Base-by-base conservation (phyloP, 805 yeast species). In the Schwanniomyces yamadae region DNA sequence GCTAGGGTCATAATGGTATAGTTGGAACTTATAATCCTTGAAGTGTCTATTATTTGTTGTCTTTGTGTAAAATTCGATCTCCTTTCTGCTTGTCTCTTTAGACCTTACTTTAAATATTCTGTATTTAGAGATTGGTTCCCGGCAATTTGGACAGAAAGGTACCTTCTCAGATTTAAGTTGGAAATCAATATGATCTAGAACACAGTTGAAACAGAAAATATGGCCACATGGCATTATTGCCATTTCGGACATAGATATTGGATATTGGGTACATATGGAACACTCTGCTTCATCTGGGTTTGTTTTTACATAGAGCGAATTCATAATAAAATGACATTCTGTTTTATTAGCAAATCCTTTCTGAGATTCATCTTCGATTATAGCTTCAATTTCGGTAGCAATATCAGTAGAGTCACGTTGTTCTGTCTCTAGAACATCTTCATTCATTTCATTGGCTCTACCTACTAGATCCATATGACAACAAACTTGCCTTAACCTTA, bases 401-500 rank as follows among this genome's bases (percentile, higher is more conserved):
- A 37, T 41, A 32, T 37, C 42, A 32, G 40, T 41, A 7, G 19
- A 25, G 9, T 36, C 49, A 24, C 31, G 34, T 9, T 58, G 37
- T 38, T 40, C 35, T 30, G 69, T 52, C 32, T 71, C 73, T 11
- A 12, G 10, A 9, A 20, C n/a, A 9, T 34, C 42, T 21, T 74
- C 82, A 42, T 77, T 82, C 52, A 75, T 72, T 31, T 77, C 82
- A 26, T 57, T 57, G 2, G 67, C 62, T 7, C 74, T 62, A 3
- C 73, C 71, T 1, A 89, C 73, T 38, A 90, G 63, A 36, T 77
- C 78, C 12, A 83, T 72, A 55, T 91, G 96, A 52, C 96, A 88
- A 55, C 97, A 91, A 0, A 84, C 75, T 55, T 91, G 98, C 40
- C 98, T 71, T 24, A 91, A 67, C 37, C 98, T 69, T 44, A 91